phyloP scores from a whole-genome alignment of 805 yeast species.

The Komagataella kurtzmanii region DNA sequence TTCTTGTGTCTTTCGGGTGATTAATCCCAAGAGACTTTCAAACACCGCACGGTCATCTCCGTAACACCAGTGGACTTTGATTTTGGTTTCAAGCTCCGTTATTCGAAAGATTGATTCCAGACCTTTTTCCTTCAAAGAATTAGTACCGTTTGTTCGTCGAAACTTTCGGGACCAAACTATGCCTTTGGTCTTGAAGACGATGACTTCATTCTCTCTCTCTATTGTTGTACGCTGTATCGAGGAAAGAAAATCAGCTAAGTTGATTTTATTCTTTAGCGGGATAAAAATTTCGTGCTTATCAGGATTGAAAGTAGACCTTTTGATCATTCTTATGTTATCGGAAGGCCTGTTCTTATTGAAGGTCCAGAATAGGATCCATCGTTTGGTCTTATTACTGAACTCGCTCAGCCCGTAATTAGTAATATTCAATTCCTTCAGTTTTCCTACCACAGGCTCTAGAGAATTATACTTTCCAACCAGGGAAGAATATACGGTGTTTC shows the following conservation, averaged over 20 bases:
- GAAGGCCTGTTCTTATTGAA: constrained; percentile 6
- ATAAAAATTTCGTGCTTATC: background rate
- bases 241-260: background rate
- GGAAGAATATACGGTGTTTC: constrained; percentile 26
- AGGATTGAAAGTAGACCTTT: background rate
- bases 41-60: constrained; percentile 13
- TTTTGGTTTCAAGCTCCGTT: background rate
- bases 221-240: background rate
- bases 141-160: constrained; percentile 4
- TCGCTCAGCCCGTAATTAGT: constrained; percentile 18
- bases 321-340: constrained; percentile 1
- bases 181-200: background rate
- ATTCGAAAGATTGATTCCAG: background rate
- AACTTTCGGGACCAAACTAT: constrained; percentile 18
- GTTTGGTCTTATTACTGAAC: constrained; percentile 12
- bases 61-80: constrained; percentile 10
- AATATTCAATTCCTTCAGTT: constrained; percentile 2
- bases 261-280: background rate
- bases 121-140: background rate
- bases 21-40: constrained; percentile 16
- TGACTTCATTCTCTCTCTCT: background rate
- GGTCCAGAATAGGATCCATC: constrained; percentile 28
- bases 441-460: constrained; percentile 6
- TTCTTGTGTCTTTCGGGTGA: constrained; percentile 3
- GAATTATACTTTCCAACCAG: constrained; percentile 10